A percentile compares a stretch with the other conserved stretches of the same genome.
These are phyloP conservation scores for Coleophoma cylindrospora DNA, from an alignment of 2,329 filamentous ascomycete species.

Conservation along the genomic window DNA sequence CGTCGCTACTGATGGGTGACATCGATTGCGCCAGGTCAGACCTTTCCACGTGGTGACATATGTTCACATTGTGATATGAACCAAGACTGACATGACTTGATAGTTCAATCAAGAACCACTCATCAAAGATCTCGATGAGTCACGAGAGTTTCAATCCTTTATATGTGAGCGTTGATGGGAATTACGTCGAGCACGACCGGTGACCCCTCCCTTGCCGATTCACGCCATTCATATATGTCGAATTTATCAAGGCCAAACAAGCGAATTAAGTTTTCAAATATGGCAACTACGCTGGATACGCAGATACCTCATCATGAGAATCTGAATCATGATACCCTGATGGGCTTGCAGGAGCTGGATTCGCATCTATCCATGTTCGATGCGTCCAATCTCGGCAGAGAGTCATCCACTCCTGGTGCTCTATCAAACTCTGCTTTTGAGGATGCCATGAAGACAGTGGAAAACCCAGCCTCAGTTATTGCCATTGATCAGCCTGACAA, in stretches of 20 bases:
- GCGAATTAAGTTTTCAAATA: conserved; percentile 27
- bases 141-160: conserved; percentile 13
- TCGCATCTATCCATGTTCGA: conserved; percentile 31
- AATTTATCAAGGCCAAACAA: conserved; percentile 26
- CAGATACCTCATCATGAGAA: conserved; percentile 29
- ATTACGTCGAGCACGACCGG: conserved; percentile 19
- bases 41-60: conserved; percentile 22
- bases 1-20: conserved; percentile 14
- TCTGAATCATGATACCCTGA: conserved; percentile 26
- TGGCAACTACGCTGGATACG: conserved; percentile 28
- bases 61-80: neutral
- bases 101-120: neutral
- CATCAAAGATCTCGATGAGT: conserved; percentile 15
- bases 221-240: conserved; percentile 21
- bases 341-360: conserved; percentile 29
- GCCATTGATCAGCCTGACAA: conserved; percentile 19
- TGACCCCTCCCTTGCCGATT: conserved; percentile 17
- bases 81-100: too few relatives aligned
- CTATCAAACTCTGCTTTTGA: conserved; percentile 21
- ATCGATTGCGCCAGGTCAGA: conserved; percentile 25
- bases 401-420: conserved; percentile 21
- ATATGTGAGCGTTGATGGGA: conserved; percentile 17
- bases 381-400: conserved; percentile 16
- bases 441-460: conserved; percentile 15
- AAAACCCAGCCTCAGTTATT: conserved; percentile 18